Percentiles rank a stretch among this genome's conserved stretches.
These are phyloP conservation scores for Penicillium thymicola DNA, from an alignment of 2,329 filamentous ascomycete species.

Conservation along the genomic window DNA sequence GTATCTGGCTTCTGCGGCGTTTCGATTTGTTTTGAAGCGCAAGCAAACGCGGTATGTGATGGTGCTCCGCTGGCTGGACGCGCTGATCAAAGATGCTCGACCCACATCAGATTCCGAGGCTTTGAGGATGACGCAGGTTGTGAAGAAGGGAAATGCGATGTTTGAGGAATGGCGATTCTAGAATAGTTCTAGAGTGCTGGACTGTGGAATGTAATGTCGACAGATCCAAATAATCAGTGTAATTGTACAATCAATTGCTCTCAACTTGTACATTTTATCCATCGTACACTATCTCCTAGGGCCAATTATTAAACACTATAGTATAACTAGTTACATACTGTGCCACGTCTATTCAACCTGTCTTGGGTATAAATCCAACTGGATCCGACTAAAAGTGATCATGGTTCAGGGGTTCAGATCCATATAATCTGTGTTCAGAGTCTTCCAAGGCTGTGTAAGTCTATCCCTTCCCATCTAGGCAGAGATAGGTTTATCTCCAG, in stretches of 20 bases:
- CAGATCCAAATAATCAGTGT: background rate
- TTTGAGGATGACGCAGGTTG: slow-evolving; percentile 33
- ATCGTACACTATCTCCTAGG: background rate
- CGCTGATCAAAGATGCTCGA: slow-evolving; percentile 43
- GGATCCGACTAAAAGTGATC: background rate
- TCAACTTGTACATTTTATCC: background rate
- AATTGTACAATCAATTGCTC: background rate
- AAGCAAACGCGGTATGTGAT: slow-evolving; percentile 68
- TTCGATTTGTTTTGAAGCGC: slow-evolving; percentile 61
- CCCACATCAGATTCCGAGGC: slow-evolving; percentile 35
- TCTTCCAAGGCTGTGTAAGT: slow-evolving; percentile 6
- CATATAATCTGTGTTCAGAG: background rate
- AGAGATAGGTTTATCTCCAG: background rate
- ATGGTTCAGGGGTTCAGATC: slow-evolving; percentile 1
- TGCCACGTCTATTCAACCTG: background rate
- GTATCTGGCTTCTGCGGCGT: slow-evolving; percentile 68
- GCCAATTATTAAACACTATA: background rate
- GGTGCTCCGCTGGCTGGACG: slow-evolving; percentile 67
- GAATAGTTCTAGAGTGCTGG: background rate
- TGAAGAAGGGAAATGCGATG: slow-evolving; percentile 31
- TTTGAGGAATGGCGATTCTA: slow-evolving; percentile 39
- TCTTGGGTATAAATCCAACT: slow-evolving; percentile 17
- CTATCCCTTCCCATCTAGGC: slow-evolving; percentile 7
- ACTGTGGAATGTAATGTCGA: background rate
- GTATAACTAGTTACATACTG: background rate